phyloP scores from a whole-genome alignment of 768 basidiomycete species.

The Naganishia vaughanmartiniae region DNA sequence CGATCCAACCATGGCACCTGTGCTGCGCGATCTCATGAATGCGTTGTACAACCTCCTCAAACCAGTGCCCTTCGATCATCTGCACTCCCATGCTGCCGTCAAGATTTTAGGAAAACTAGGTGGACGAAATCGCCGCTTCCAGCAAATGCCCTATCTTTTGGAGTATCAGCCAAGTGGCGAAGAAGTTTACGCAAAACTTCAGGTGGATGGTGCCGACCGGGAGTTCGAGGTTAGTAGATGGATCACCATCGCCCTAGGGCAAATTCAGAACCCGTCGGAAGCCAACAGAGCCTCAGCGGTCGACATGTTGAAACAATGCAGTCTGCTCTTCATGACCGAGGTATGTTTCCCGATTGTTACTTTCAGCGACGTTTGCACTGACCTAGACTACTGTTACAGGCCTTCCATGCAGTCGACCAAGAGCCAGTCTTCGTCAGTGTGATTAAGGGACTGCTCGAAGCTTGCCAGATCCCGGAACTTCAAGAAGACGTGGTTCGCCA shows the following conservation, averaged over 20 bases:
- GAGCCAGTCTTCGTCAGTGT: conserved; percentile 69
- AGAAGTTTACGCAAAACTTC: conserved; percentile 21
- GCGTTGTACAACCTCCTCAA: conserved; percentile 87
- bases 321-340: conserved; percentile 23
- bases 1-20: conserved; percentile 89
- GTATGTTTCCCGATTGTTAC: not conserved
- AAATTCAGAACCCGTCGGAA: conserved; percentile 20
- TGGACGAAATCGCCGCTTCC: conserved; percentile 81
- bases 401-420: conserved; percentile 61
- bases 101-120: conserved; percentile 95
- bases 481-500: conserved; percentile 44
- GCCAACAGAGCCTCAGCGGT: conserved; percentile 25
- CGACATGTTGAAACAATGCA: conserved; percentile 27
- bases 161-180: conserved; percentile 62
- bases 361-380: conserved; percentile 58
- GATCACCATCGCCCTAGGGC: conserved; percentile 21
- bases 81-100: conserved; percentile 88
- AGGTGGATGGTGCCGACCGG: conserved; percentile 23
- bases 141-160: conserved; percentile 74
- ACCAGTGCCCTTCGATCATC: conserved; percentile 78
- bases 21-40: conserved; percentile 88
- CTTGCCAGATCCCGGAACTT: conserved; percentile 67
- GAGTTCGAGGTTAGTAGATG: conserved; percentile 26
- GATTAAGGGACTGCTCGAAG: conserved; percentile 75
- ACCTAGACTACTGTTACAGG: not conserved